A percentile compares a stretch with the other conserved stretches of the same genome.
These are phyloP conservation scores for Daldinia childiae DNA, from an alignment of 495 filamentous ascomycete genomes.

Conservation along the genomic window DNA sequence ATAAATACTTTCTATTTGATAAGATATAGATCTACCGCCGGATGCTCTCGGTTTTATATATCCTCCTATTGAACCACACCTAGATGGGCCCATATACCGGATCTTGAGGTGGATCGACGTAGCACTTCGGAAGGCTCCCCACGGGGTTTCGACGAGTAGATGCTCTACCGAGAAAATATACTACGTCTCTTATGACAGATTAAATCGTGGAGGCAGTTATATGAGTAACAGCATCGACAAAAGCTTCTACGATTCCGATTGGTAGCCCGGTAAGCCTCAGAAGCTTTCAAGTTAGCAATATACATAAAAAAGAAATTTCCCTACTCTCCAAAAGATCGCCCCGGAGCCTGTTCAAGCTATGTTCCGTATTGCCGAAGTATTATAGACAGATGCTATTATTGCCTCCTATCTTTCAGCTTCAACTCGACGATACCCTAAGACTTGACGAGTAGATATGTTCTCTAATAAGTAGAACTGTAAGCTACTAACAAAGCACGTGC, in stretches of 20 bases:
- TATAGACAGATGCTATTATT: not conserved
- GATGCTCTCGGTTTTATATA: not conserved
- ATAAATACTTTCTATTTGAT: not conserved
- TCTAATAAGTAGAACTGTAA: not conserved
- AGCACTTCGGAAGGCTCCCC: conserved; percentile 14
- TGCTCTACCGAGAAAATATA: not conserved
- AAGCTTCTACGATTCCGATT: not conserved
- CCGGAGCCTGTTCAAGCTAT: not conserved
- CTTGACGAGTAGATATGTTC: not conserved
- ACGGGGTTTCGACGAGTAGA: not conserved
- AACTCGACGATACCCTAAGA: no score
- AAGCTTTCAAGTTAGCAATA: not conserved
- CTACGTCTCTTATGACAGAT: not conserved
- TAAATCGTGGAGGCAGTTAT: not conserved
- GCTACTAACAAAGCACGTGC: not conserved
- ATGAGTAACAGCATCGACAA: not conserved
- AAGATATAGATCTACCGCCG: not conserved
- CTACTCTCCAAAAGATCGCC: not conserved
- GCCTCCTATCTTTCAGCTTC: not conserved
- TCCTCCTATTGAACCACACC: conserved; percentile 10
- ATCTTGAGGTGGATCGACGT: conserved; percentile 18
- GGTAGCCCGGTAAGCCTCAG: not conserved
- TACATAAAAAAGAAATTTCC: not conserved
- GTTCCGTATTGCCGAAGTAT: not conserved
- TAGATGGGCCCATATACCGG: conserved; percentile 14